Base-by-base conservation (phyloP, 495 filamentous ascomycete species). In the Hypoxylon lienhwacheense region DNA sequence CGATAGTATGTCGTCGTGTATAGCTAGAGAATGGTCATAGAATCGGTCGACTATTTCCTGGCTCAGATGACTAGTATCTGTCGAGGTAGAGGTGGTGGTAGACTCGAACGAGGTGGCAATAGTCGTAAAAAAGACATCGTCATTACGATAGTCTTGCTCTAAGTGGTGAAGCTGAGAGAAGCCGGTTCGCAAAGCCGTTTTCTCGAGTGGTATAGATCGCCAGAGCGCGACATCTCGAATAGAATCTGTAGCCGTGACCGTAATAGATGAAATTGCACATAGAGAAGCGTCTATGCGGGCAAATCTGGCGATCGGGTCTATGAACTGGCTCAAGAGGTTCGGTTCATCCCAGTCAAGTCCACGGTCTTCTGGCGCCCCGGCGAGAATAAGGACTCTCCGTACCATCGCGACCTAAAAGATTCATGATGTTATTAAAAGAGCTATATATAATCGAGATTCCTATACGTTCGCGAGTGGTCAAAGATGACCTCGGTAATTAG, bases 21-120 rank as follows among this genome's bases (percentile, higher is more conserved):
- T 61, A 5, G 80, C 79, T 25, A 90, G 76, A 0, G 88, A 90
- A 62, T 88, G 83, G 53, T 89, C 80, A 63, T 89, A 88, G 61
- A 90, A 90, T 51, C 83, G 78, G 4, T 82, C 69, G 32, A 69
- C 39, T 20, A 66, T 24, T 6, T 73, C 65, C 10, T 70, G 47
- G 20, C 25, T 53, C 7, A 44, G 60, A 22, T 33, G 51, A 25
- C 46, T 49, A 4, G 46, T 19, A 0, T 57, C 65, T 31, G 42
- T 47, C 25, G 59, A 33, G 11, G 55, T 59, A 12, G 43, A 62
- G 46, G 59, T 59, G n/a, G 43, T 61, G 46, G 59, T 53, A 34
- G 49, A 63, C 29, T 53, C 63, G 41, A 74, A 73, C 14, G 66
- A 74, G 19, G 56, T 40, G 47, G 77, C 69, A 14, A 69, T 51